Evolutionary conservation across 257 asterid species (phyloP), one percentile per base, ranked within the genome.

Genomic region (Solanum chiquidenum): DNA sequence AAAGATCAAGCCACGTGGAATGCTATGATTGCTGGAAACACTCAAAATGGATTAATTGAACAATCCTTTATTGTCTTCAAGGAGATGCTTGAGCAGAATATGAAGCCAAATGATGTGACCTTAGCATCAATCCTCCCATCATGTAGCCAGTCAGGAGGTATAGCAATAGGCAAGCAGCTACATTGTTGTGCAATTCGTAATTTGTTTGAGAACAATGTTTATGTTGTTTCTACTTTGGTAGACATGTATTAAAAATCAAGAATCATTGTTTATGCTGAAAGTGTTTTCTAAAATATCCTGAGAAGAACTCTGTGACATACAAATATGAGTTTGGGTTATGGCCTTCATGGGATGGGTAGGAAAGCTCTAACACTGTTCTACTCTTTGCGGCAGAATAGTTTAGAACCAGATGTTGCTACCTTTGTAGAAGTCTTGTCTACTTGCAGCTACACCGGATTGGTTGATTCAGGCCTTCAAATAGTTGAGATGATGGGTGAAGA

Each of bases 221-320:
- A 93, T 85, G 98, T 96, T 89, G 83, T 90, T 90, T 93, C 98
- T 40, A 98, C 98, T 79, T 66, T 96, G 89, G 95, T 96, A 80
- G 98, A 95, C 89, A 95, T 94, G 99, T 95, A 95, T 93, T 94
- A 98, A 64, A 96, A 96, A 92, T 91, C 94, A 46, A 98, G 98
- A 76, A 87, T 89, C 40, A 79, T 95, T 72, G 87, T 83, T 83
- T 92, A 94, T 55, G 97, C 98, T n/a, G 98, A 96, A 90, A 91
- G 90, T 66, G 92, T 93, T 62, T 96, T 87, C 37, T 60, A 84
- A 92, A 73, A 38, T 89, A 91, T 82, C 84, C 86, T 20, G 94
- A 92, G 87, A 95, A 91, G 83, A 96, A 94, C 87, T 91, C 97
- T 11, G 95, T 96, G 74, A 94, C 98, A 69, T 94, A 95, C 98